These are phyloP conservation scores for Xylaria sp. DNA, from an alignment of 2,329 filamentous ascomycete genomes.

Conservation along the genomic window DNA sequence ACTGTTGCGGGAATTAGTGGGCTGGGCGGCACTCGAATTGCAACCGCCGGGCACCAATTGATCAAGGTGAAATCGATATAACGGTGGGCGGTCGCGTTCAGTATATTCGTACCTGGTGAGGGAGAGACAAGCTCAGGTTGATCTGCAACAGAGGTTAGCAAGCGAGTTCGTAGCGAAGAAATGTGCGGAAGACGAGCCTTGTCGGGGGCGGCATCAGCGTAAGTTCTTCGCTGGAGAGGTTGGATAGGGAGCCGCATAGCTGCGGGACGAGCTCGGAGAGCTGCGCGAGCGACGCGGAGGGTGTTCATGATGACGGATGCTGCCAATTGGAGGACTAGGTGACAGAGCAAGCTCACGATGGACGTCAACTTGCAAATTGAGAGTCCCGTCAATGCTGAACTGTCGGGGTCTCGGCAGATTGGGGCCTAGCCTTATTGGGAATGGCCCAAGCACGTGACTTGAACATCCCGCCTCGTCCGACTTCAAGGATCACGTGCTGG, in stretches of 20 bases:
- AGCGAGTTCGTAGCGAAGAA: conserved; percentile 17
- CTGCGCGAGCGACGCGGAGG: conserved; percentile 87
- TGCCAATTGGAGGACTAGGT: conserved; percentile 52
- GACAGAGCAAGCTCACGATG: conserved; percentile 45
- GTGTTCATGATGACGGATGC: conserved; percentile 79
- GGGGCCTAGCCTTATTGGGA: conserved; percentile 41
- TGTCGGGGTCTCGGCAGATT: conserved; percentile 29
- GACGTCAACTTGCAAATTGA: conserved; percentile 52
- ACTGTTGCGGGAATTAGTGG: conserved; percentile 63
- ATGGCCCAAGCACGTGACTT: conserved; percentile 44
- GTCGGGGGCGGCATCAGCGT: conserved; percentile 85
- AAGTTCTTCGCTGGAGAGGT: conserved; percentile 84
- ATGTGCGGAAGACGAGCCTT: conserved; percentile 58
- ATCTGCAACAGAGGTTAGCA: conserved; percentile 58
- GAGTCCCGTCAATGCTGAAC: conserved; percentile 25
- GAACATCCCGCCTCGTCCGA: too few species aligned
- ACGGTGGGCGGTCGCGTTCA: conserved; percentile 9
- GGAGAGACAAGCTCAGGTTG: conserved; percentile 96
- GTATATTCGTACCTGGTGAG: conserved; percentile 85
- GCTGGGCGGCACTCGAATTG: conserved; percentile 24
- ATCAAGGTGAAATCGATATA: conserved; percentile 3
- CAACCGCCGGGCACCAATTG: conserved; percentile 16
- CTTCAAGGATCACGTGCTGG: conserved; percentile 6
- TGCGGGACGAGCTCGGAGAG: conserved; percentile 80
- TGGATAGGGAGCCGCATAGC: conserved; percentile 75